Evolutionary conservation across 805 yeast genomes (phyloP).

Genomic region (Kuraishia ogatae): DNA sequence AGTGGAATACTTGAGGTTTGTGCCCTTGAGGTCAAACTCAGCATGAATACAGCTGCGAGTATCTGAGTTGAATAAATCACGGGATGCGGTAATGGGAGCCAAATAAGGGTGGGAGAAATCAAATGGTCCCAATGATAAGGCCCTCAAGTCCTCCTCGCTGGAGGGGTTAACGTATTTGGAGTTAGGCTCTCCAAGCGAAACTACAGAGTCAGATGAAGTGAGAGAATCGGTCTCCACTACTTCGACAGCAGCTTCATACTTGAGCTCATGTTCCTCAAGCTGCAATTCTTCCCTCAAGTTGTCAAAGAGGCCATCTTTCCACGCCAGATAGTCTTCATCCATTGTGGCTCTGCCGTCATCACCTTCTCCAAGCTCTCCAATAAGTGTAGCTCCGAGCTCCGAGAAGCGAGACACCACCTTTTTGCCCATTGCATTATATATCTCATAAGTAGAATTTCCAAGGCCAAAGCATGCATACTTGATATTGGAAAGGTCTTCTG

Average conservation of each 20-base stretch:
- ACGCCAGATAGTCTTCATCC: conserved; percentile 88
- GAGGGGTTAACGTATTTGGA: conserved; percentile 36
- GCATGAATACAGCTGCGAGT: conserved; percentile 82
- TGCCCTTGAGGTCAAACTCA: conserved; percentile 72
- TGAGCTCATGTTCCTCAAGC: conserved; percentile 72
- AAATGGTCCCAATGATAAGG: conserved; percentile 58
- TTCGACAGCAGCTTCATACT: conserved; percentile 63
- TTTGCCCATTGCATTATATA: conserved; percentile 76
- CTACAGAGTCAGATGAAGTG: conserved; percentile 23
- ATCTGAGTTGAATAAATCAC: conserved; percentile 59
- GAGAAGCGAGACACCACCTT: conserved; percentile 42
- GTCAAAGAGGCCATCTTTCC: conserved; percentile 80
- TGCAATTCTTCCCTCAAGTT: conserved; percentile 52
- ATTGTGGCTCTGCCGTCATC: conserved; percentile 93
- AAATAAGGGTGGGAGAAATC: conserved; percentile 76
- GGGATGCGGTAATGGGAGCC: conserved; percentile 52
- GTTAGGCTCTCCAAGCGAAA: conserved; percentile 80
- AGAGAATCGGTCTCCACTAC: conserved; percentile 27
- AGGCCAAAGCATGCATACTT: conserved; percentile 78
- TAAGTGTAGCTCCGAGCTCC: conserved; percentile 60
- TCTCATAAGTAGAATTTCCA: conserved; percentile 92
- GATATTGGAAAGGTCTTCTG: conserved; percentile 44
- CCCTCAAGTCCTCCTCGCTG: conserved; percentile 19
- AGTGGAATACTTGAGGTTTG: conserved; percentile 78
- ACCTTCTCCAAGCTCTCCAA: conserved; percentile 83